Percentiles rank a stretch among this genome's conserved stretches.
Evolutionary conservation across 2,329 filamentous ascomycete genomes (phyloP).

Genomic region (Beauveria bassiana): DNA sequence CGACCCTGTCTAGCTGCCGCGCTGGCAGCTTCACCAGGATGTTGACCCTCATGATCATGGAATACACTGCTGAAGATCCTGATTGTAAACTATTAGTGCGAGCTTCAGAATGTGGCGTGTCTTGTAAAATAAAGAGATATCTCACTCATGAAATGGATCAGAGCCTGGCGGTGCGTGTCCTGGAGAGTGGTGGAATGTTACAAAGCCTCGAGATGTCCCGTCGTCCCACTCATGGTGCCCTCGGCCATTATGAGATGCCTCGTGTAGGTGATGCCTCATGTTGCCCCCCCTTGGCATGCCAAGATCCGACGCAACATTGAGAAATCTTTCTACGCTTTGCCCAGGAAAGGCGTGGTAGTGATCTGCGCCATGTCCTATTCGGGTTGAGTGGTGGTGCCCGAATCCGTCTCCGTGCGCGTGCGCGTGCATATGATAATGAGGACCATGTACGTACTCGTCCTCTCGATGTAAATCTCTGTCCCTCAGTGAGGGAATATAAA

Average conservation of each 20-base stretch:
- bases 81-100: not conserved
- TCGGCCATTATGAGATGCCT: not conserved
- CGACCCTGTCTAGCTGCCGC: slow-evolving; percentile 14
- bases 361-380: slow-evolving; percentile 17
- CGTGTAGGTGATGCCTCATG: not conserved
- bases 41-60: slow-evolving; percentile 6
- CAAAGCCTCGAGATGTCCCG: slow-evolving; percentile 36
- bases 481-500: too few species aligned
- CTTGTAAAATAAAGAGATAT: not conserved
- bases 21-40: not conserved
- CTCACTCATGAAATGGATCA: slow-evolving; percentile 44
- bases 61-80: not conserved
- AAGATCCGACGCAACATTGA: slow-evolving; percentile 36
- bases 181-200: slow-evolving; percentile 38
- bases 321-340: slow-evolving; percentile 34
- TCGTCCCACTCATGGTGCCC: slow-evolving; percentile 28
- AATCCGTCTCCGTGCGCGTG: slow-evolving; percentile 37
- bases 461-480: slow-evolving; percentile 15
- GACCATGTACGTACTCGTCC: slow-evolving; percentile 42
- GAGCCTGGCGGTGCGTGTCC: slow-evolving; percentile 14
- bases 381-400: slow-evolving; percentile 30
- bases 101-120: not conserved
- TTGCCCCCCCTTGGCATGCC: slow-evolving; percentile 12
- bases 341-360: slow-evolving; percentile 27
- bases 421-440: slow-evolving; percentile 51